These are phyloP conservation scores for Chrysochromulina parva DNA, from an alignment of 78 protist genomes.

Conservation along the genomic window DNA sequence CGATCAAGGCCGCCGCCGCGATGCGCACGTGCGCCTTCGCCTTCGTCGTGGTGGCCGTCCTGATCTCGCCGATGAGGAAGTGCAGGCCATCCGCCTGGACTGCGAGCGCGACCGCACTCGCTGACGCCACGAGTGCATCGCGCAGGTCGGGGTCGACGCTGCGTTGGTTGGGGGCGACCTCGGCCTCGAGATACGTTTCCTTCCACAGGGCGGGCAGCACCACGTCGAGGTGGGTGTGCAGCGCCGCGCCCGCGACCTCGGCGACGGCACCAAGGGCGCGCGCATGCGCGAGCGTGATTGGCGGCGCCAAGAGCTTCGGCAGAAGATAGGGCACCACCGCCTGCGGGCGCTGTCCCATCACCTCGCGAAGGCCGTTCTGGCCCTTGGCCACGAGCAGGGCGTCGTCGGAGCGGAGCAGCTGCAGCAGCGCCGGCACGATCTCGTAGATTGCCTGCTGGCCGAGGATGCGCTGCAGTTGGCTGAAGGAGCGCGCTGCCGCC, in stretches of 20 bases:
- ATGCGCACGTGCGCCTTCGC: not conserved
- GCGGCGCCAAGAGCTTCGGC: conserved; percentile 65
- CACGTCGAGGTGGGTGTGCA: conserved; percentile 56
- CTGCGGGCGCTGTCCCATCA: not conserved
- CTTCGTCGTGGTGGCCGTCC: not conserved
- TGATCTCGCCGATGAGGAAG: not conserved
- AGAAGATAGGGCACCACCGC: conserved; percentile 7
- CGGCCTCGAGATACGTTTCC: conserved; percentile 41
- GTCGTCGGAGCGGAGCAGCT: not conserved
- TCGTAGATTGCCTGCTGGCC: conserved; percentile 38
- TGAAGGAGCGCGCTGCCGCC: not conserved
- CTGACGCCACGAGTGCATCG: not conserved
- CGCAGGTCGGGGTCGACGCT: not conserved
- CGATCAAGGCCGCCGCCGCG: not conserved
- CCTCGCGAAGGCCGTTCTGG: conserved; percentile 15
- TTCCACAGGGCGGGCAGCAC: conserved; percentile 63
- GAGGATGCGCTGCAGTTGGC: not conserved
- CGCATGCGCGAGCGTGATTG: conserved; percentile 64
- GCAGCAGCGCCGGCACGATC: conserved; percentile 70
- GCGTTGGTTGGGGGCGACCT: not conserved
- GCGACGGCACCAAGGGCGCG: conserved; percentile 69
- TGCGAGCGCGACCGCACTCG: conserved; percentile 2
- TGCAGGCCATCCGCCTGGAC: conserved; percentile 7
- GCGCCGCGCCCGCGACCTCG: conserved; percentile 65
- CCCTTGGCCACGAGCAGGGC: not conserved